A percentile compares a stretch with the other conserved stretches of the same genome.
phyloP scores from a whole-genome alignment of 2,329 filamentous ascomycete species.

The Exophiala mesophila region DNA sequence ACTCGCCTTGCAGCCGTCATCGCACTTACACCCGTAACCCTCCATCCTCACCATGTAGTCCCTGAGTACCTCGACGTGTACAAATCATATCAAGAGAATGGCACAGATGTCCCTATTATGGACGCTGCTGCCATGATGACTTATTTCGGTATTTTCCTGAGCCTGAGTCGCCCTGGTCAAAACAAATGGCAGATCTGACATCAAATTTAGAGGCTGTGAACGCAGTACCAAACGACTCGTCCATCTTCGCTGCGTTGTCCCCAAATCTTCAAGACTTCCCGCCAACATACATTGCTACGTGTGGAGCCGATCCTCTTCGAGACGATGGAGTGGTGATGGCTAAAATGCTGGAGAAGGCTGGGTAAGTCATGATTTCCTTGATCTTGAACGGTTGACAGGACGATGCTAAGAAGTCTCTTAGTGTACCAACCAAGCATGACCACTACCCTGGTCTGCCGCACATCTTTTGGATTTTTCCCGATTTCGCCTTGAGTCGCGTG shows the following conservation, averaged over 20 bases:
- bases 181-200: neutral
- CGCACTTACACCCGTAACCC: constrained; percentile 32
- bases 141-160: neutral
- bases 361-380: neutral
- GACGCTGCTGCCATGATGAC: neutral
- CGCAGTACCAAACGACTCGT: neutral
- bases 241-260: neutral
- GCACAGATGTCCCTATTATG: constrained; percentile 10
- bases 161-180: neutral
- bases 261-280: neutral
- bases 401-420: too few species aligned
- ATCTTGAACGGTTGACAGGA: too few species aligned
- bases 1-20: constrained; percentile 33
- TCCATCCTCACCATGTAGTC: constrained; percentile 35
- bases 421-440: too few species aligned
- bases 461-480: neutral
- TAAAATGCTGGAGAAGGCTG: neutral
- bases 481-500: too few species aligned
- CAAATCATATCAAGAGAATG: constrained; percentile 33
- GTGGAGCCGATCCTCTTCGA: neutral
- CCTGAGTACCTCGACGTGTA: constrained; percentile 29
- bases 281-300: neutral
- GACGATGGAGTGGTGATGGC: neutral
- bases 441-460: neutral
- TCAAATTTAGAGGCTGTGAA: neutral